Conservation (phyloP, 2,329 filamentous ascomycete species). For the Penicillium hesseltinei region DNA sequence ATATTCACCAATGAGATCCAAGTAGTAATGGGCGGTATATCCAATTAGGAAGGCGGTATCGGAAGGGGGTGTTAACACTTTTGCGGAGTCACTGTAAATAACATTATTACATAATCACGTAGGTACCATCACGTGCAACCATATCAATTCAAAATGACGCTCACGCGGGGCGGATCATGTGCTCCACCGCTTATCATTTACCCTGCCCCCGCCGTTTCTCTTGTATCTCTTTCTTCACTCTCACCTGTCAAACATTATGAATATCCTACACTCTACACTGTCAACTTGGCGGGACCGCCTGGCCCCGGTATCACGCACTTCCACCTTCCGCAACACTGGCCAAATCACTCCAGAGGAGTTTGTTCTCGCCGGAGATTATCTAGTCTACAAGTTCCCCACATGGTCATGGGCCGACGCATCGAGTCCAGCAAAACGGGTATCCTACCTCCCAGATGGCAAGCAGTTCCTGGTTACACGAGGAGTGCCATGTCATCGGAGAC, state of each 20-base stretch:
- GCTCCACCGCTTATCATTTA: constrained; percentile 29
- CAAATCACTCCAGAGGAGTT: constrained; percentile 98
- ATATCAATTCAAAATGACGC: constrained; percentile 6
- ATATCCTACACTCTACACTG: constrained; percentile 87
- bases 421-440: constrained; percentile 71
- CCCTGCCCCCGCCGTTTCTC: constrained; percentile 7
- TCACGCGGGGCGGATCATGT: constrained; percentile 30
- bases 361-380: constrained; percentile 89
- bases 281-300: constrained; percentile 90
- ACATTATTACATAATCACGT: neutral
- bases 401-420: constrained; percentile 96
- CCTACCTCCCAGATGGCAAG: constrained; percentile 81
- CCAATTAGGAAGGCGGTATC: no score
- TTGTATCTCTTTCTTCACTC: constrained; percentile 2
- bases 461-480: constrained; percentile 94
- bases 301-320: constrained; percentile 83
- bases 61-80: no score
- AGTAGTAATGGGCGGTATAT: no score
- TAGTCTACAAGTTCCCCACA: constrained; percentile 98
- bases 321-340: constrained; percentile 88
- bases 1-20: no score
- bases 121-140: neutral
- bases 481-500: constrained; percentile 85
- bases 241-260: constrained; percentile 57
- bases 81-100: no score